Conservation (phyloP, 2,329 filamentous ascomycete species). For the Xylaria hypoxylon region DNA sequence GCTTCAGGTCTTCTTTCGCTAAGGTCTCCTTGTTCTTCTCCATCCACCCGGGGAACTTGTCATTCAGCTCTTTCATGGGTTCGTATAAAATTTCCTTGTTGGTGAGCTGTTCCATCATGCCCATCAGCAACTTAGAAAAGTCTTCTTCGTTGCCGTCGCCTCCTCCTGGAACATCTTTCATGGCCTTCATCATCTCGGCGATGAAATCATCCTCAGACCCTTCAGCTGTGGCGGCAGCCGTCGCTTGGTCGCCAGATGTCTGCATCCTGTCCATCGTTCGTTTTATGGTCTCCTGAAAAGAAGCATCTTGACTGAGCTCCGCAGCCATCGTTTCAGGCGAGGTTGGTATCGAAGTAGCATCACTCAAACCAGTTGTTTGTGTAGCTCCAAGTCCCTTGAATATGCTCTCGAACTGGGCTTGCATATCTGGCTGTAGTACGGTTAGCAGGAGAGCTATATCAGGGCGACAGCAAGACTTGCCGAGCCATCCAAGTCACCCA, state of each 20-base stretch:
- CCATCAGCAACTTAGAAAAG: slow-evolving; percentile 93
- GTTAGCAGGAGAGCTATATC: slow-evolving; percentile 18
- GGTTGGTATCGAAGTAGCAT: slow-evolving; percentile 46
- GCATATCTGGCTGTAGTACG: slow-evolving; percentile 71
- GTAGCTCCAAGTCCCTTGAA: slow-evolving; percentile 76
- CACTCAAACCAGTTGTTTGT: slow-evolving; percentile 45
- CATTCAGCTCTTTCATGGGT: slow-evolving; percentile 96
- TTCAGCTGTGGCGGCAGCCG: slow-evolving; percentile 77
- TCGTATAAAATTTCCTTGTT: slow-evolving; percentile 99
- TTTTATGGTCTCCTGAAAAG: slow-evolving; percentile 92
- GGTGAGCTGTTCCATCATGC: slow-evolving; percentile 99
- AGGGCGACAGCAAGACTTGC: slow-evolving; percentile 53
- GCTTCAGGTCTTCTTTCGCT: slow-evolving; percentile 76
- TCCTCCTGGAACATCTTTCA: slow-evolving; percentile 72
- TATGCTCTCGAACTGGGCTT: slow-evolving; percentile 81
- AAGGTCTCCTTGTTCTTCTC: slow-evolving; percentile 77
- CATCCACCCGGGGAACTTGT: slow-evolving; percentile 93
- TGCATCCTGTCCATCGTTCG: slow-evolving; percentile 98
- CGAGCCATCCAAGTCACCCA: slow-evolving; percentile 75
- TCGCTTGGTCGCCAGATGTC: slow-evolving; percentile 85
- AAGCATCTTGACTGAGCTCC: slow-evolving; percentile 66
- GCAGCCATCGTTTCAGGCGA: slow-evolving; percentile 47
- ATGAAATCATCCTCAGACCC: slow-evolving; percentile 81
- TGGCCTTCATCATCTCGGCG: slow-evolving; percentile 90
- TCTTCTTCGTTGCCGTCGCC: slow-evolving; percentile 78